Base-by-base conservation (phyloP, 257 asterid species). In the Ballota nigra region DNA sequence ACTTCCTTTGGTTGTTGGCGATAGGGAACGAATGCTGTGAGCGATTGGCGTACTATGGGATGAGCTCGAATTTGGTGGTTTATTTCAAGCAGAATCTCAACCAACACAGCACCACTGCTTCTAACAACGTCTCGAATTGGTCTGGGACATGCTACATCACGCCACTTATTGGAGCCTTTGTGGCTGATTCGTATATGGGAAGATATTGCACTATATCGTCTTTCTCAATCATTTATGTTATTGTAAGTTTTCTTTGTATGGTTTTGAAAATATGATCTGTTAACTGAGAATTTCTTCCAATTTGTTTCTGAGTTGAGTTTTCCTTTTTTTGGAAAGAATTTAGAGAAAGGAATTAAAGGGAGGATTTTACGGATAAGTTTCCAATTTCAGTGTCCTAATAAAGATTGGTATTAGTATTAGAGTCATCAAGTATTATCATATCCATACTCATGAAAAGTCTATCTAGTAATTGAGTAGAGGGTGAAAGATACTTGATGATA, bases 121-220 rank as follows among this genome's bases (percentile, higher is more conserved):
- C 96, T 0, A 88, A 85, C 53, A 86, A 83, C 61, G 81, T 85
- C 47, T 85, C 90, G 22, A 86, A 88, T 75, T 90, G 97, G 97
- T 75, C 86, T 0, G 97, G 97, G 36, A 90, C 97, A 0, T 90
- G 97, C 87, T 88, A 90, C 38, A 77, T 86, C 73, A 88, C 89
- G 1, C 93, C 97, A 20, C 74, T 88, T 28, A 77, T 90, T 33
- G 96, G 97, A 66, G 97, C 96, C 20, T 90, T 90, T 71, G 71
- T 90, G 3, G 97, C 96, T 2, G 97, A 90, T 82, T 91, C 97
- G 8, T 90, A 90, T 77, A 73, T 90, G 0, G 97, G 97, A 64
- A 79, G 96, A 83, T 90, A 83, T 62, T 77, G 90, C 84, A 90
- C 96, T 0, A 86, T 88, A 56, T 93, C 96, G 2, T 8, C 65